A percentile compares a stretch with the other conserved stretches of the same genome.
These are phyloP conservation scores for Elymus sibiricus DNA, from an alignment of 176 grass and related monocot species.

Conservation along the genomic window DNA sequence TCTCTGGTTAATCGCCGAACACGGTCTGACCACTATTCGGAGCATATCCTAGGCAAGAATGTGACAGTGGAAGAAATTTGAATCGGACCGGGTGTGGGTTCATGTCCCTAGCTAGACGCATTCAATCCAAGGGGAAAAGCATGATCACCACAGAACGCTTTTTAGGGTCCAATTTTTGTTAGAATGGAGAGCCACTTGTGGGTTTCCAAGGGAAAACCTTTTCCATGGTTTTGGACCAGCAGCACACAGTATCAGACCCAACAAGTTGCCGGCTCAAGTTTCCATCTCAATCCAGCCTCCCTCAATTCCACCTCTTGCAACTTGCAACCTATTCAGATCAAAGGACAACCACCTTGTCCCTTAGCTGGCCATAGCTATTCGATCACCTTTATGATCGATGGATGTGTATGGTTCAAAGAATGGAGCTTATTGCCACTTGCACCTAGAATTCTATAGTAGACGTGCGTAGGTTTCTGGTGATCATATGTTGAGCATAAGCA, in stretches of 20 bases:
- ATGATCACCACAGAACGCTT: slow-evolving; percentile 4
- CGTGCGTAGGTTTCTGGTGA: background rate
- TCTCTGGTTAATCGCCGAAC: background rate
- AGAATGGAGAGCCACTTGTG: background rate
- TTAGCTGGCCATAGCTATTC: slow-evolving; percentile 8
- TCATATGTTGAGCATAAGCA: background rate
- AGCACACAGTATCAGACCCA: slow-evolving; percentile 7
- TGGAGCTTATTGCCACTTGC: background rate
- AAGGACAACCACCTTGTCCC: slow-evolving; percentile 5
- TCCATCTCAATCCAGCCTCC: background rate
- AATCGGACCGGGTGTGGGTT: background rate
- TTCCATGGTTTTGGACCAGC: background rate
- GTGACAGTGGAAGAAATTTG: background rate
- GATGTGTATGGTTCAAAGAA: background rate
- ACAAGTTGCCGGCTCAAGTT: slow-evolving; percentile 19
- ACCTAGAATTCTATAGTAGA: background rate
- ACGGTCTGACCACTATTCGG: background rate
- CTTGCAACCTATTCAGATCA: background rate
- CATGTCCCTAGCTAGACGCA: background rate
- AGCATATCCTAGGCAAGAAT: background rate
- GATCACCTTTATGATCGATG: background rate
- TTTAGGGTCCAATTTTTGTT: background rate
- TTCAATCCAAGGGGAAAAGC: background rate
- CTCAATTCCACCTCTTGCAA: background rate
- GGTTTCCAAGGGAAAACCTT: background rate